phyloP scores from a whole-genome alignment of 495 filamentous ascomycete genomes.

The Geoglossum glabrum region DNA sequence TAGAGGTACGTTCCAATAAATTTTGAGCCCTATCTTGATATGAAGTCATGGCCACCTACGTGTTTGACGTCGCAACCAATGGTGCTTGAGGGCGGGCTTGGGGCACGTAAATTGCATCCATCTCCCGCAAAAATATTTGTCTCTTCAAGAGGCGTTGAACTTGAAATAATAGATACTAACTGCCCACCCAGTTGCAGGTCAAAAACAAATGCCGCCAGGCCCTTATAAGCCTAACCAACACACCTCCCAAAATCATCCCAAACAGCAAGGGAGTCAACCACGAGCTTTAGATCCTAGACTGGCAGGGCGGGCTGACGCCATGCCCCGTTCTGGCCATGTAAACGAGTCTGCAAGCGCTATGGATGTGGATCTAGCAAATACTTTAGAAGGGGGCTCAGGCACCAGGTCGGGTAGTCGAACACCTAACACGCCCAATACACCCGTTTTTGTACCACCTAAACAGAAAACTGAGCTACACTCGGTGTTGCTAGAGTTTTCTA shows the following conservation, averaged over 20 bases:
- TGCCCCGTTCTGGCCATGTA: neutral
- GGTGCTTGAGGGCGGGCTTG: too few relatives aligned
- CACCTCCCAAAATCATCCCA: neutral
- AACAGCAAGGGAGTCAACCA: neutral
- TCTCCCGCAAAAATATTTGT: too few relatives aligned
- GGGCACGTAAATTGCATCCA: too few relatives aligned
- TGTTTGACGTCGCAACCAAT: too few relatives aligned
- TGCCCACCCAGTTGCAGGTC: too few relatives aligned
- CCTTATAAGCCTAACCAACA: neutral
- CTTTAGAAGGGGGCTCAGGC: neutral
- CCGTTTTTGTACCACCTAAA: neutral
- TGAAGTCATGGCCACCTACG: neutral
- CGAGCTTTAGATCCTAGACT: neutral
- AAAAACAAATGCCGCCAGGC: neutral
- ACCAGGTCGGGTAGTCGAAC: neutral
- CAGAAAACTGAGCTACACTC: neutral
- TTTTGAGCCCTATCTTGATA: neutral
- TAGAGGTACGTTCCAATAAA: neutral
- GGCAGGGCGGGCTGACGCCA: neutral
- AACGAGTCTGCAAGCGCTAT: neutral
- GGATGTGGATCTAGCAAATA: neutral
- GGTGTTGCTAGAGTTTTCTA: constrained; percentile 1
- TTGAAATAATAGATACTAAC: neutral
- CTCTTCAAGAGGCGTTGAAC: too few relatives aligned
- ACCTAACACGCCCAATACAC: neutral